Evolutionary conservation across 768 basidiomycete species (phyloP).

Genomic region (Leccinum incarnatum): DNA sequence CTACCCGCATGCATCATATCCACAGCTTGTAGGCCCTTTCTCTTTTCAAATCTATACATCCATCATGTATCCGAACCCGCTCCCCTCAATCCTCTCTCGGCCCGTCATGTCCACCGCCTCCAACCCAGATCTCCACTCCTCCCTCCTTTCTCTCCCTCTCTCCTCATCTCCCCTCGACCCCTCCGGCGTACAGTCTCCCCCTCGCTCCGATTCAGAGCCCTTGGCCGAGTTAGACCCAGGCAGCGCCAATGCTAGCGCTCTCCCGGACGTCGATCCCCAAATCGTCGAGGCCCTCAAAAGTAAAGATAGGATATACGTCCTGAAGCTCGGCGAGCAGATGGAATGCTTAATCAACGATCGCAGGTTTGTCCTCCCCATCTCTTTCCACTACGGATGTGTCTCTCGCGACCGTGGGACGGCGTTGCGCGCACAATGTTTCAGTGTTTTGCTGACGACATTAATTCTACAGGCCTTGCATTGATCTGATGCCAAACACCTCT

Average conservation of each 20-base stretch:
- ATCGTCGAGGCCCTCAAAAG: conserved; percentile 83
- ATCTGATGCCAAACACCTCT: conserved; percentile 66
- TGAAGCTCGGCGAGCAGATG: conserved; percentile 87
- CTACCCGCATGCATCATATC: conserved; percentile 23
- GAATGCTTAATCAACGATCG: conserved; percentile 75
- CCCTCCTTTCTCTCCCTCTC: not conserved
- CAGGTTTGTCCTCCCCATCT: conserved; percentile 45
- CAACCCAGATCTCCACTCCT: conserved; percentile 12
- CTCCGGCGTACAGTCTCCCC: conserved; percentile 11
- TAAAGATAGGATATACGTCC: conserved; percentile 85
- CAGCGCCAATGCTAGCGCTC: conserved; percentile 20
- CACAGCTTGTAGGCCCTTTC: conserved; percentile 6
- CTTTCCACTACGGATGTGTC: not conserved
- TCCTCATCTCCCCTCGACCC: conserved; percentile 17
- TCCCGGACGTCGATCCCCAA: conserved; percentile 65
- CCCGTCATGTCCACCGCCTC: conserved; percentile 7
- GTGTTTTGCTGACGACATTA: conserved; percentile 23
- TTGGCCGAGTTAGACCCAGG: conserved; percentile 28
- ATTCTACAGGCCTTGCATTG: conserved; percentile 53
- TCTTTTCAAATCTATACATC: not conserved
- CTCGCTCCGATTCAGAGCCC: conserved; percentile 28
- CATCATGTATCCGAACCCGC: conserved; percentile 15
- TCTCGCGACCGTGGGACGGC: conserved; percentile 9
- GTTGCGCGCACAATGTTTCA: not conserved
- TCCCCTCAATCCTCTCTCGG: conserved; percentile 9